phyloP scores from a whole-genome alignment of 148 eudicot genomes.

The Suaeda aralocaspica region DNA sequence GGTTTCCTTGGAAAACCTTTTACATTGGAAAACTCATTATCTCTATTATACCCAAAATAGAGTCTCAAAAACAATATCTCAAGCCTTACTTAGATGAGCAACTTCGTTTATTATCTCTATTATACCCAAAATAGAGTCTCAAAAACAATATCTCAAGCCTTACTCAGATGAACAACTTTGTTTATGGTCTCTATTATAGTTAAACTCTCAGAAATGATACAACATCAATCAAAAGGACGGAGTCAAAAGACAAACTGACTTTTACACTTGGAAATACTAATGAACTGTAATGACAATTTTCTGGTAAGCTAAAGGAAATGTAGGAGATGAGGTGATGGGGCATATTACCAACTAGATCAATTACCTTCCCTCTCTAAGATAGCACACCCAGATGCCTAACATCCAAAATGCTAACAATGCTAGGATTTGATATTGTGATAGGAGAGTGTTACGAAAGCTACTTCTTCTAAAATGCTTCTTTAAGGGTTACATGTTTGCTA shows the following conservation, averaged over 20 bases:
- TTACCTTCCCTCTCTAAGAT: too few relatives aligned
- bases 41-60: too few relatives aligned
- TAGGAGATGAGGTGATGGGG: background rate
- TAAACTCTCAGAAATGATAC: background rate
- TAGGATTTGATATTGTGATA: background rate
- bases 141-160: too few relatives aligned
- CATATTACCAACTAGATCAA: background rate
- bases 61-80: too few relatives aligned
- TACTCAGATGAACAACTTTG: background rate
- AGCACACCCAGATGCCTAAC: too few relatives aligned
- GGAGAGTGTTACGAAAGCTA: background rate
- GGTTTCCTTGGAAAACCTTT: too few relatives aligned
- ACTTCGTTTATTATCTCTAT: too few relatives aligned
- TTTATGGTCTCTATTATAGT: background rate
- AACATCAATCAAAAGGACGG: background rate
- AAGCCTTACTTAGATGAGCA: too few relatives aligned
- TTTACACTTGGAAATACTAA: too few relatives aligned
- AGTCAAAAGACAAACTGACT: too few relatives aligned
- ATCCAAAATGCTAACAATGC: background rate
- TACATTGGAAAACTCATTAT: too few relatives aligned
- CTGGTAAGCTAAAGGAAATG: background rate
- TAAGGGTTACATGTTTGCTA: conserved; percentile 9
- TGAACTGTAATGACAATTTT: background rate
- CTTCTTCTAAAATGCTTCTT: conserved; percentile 1
- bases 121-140: too few relatives aligned